Base-by-base conservation (phyloP, 2,329 filamentous ascomycete genomes). In the Colletotrichum karsti region DNA sequence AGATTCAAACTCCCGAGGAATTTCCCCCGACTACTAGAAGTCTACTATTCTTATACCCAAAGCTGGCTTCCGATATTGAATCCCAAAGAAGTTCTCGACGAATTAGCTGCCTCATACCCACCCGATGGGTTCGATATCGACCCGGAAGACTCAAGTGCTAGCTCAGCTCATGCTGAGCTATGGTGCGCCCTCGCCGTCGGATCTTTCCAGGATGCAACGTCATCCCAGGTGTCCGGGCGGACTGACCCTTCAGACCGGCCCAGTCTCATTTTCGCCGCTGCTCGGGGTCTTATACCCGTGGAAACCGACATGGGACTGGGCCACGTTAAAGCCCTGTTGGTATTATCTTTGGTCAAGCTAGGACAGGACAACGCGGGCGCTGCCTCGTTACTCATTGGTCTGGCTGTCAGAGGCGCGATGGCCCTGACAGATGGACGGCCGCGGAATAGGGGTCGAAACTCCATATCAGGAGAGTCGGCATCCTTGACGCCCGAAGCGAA, bases 1-100 rank as follows among this genome's bases (percentile, higher is more conserved):
- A 58, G 63, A 10, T 55, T 72, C 15, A 78, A 74, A 42, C 79
- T 92, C 0, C 89, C 85, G 15, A 74, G 77, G 15, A 85, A 88
- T 73, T 87, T 85, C 74, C 90, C 84, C 81, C 82, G 85, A 3
- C 83, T 94, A 4, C 80, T 94, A 41, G 91, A 94, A 71, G 84
- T 92, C 5, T 94, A 93, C 75, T 92, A 93, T 67, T 88, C 91
- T 1, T 93, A 93, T 72, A 93, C 90, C 0, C 91, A 94, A 75
- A 89, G 87, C 59, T 95, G 92, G 92, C 84, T 95, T 26, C 92
- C 92, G 0, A 89, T 95, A 26, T 82, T 91, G 10, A 90, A 93
- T 70, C 12, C 53, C 22, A 91, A 90, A 69, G 87, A 91, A 54
- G 84, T 86, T 44, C 80, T 93, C 5, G 80, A 91, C 55, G 83